A percentile compares a stretch with the other conserved stretches of the same genome.
phyloP scores from a whole-genome alignment of 2,329 filamentous ascomycete species.

The Colletotrichum sp. region DNA sequence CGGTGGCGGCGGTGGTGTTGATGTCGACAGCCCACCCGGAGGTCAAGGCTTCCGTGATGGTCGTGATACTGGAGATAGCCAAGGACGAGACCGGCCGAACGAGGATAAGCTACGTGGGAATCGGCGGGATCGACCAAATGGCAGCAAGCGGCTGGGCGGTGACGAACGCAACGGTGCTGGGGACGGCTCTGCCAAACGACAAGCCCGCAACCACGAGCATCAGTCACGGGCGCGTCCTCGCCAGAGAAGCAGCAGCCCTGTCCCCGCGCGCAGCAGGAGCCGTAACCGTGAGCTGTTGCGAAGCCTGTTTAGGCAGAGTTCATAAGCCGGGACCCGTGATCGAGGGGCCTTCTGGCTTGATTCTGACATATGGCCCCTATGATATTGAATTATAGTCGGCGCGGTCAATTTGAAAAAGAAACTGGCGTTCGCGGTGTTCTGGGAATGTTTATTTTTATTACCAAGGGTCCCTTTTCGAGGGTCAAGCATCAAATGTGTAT shows the following conservation, averaged over 20 bases:
- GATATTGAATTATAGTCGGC: background rate
- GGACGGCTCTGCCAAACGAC: background rate
- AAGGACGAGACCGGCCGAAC: background rate
- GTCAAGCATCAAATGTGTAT: background rate
- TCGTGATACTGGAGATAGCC: background rate
- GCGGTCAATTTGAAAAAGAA: background rate
- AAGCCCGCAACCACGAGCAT: background rate
- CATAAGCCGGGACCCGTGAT: background rate
- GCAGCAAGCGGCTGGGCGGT: background rate
- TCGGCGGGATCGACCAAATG: background rate
- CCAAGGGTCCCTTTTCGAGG: background rate
- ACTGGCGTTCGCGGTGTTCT: slow-evolving; percentile 16
- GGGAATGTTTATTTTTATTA: background rate
- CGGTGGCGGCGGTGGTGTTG: background rate
- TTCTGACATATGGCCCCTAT: background rate
- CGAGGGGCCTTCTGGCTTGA: background rate
- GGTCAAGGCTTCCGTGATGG: background rate
- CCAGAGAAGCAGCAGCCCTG: background rate
- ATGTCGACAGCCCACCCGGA: background rate
- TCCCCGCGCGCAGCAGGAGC: background rate
- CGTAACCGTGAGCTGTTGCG: background rate
- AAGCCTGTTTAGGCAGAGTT: background rate
- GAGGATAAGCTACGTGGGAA: background rate
- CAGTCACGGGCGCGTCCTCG: background rate
- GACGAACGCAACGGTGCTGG: background rate